Conservation (phyloP, 2,329 filamentous ascomycete genomes). For the Penicillium psychrosexuale region DNA sequence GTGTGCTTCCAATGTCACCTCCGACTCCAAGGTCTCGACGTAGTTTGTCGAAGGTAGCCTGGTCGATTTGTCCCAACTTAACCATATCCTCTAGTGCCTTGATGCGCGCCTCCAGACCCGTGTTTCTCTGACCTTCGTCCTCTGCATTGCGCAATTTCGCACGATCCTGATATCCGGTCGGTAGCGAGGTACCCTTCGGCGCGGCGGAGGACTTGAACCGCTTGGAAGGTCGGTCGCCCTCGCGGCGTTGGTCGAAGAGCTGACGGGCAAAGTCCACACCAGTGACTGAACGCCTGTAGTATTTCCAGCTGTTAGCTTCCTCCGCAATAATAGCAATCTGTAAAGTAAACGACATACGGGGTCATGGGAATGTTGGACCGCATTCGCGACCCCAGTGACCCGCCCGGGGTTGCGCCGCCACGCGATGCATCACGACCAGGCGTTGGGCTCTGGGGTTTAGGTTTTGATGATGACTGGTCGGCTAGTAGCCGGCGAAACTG, state of each 20-base stretch:
- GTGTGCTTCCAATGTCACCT: constrained; percentile 74
- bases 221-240: constrained; percentile 56
- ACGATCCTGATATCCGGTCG: constrained; percentile 79
- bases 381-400: constrained; percentile 70
- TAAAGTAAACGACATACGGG: constrained; percentile 58
- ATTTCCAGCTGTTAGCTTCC: not conserved
- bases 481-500: constrained; percentile 82
- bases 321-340: not conserved
- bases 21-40: constrained; percentile 71
- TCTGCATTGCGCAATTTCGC: constrained; percentile 61
- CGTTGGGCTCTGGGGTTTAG: constrained; percentile 11
- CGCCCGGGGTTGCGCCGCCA: constrained; percentile 49
- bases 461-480: constrained; percentile 42
- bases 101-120: constrained; percentile 63
- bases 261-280: constrained; percentile 77
- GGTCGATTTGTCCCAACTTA: constrained; percentile 80
- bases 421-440: constrained; percentile 28
- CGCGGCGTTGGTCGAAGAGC: constrained; percentile 68
- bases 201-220: constrained; percentile 71
- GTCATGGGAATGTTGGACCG: constrained; percentile 89
- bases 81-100: constrained; percentile 76
- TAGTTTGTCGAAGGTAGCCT: constrained; percentile 71
- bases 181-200: constrained; percentile 79
- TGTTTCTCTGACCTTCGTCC: constrained; percentile 50
- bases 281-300: constrained; percentile 61